phyloP scores from a whole-genome alignment of 768 basidiomycete species.

The Terana coerulea region DNA sequence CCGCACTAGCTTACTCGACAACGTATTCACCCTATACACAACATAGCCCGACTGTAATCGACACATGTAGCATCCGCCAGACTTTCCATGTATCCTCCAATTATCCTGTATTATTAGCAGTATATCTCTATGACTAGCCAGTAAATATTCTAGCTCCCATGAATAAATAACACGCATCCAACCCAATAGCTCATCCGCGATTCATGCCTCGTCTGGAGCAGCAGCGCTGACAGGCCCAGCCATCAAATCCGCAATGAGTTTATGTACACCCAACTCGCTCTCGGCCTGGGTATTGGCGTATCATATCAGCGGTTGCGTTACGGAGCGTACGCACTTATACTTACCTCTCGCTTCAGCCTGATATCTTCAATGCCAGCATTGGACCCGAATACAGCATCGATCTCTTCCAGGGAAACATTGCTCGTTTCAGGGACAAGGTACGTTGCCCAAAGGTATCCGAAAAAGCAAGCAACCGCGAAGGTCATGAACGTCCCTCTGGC shows the following conservation, averaged over 20 bases:
- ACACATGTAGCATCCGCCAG: no score
- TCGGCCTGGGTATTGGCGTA: slow-evolving; percentile 64
- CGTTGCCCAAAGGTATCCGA: slow-evolving; percentile 70
- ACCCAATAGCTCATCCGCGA: no score
- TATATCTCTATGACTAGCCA: no score
- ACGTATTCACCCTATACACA: no score
- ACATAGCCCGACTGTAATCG: no score
- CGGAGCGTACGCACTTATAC: background rate
- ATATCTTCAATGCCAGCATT: slow-evolving; percentile 55
- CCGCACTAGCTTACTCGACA: no score
- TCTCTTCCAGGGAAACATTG: slow-evolving; percentile 70
- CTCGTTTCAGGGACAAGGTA: slow-evolving; percentile 74
- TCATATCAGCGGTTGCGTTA: no score
- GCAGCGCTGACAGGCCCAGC: background rate
- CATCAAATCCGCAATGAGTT: slow-evolving; percentile 37
- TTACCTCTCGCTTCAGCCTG: slow-evolving; percentile 48
- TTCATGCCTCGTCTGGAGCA: background rate
- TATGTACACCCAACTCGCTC: slow-evolving; percentile 47
- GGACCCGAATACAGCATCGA: slow-evolving; percentile 64
- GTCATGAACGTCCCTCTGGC: slow-evolving; percentile 65
- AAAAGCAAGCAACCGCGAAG: slow-evolving; percentile 61
- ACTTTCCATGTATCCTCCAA: no score
- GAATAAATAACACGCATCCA: no score
- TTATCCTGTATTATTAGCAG: no score
- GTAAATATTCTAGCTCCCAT: no score